Evolutionary conservation across 805 yeast genomes (phyloP), one percentile per base, ranked within the genome.

Genomic region (Monosporozyma solicola): DNA sequence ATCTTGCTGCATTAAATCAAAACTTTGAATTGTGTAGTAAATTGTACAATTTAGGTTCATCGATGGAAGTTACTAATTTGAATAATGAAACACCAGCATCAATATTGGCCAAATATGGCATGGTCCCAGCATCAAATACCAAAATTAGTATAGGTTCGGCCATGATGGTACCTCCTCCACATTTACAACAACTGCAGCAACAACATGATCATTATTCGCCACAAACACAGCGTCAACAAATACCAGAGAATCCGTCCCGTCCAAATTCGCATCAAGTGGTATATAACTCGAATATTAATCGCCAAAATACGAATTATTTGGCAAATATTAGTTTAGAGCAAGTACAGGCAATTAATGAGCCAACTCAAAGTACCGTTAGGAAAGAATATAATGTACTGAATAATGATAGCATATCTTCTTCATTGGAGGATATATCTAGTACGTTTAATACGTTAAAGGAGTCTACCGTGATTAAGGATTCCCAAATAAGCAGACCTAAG

Each of bases 1-100:
- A 89, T 61, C 72, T 92, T 47, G 90, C 96, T 0, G 80, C 73
- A 5, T 53, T 66, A 27, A 69, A 69, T 48, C 51, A 64, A 31
- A 69, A 68, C 51, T 54, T 68, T 47, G 65, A 63, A 24, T 54
- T 69, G 9, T 69, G 67, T 54, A 63, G 65, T 48, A 66, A 61
- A 50, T 52, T 69, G 7, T 59, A 63, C 47, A 59, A 64, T 22
- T 49, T 69, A 43, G 72, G 72, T 7, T 64, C 70, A 13, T 60
- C 66, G 2, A 59, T 64, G 54, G 64, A 61, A 51, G 57, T 66
- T 31, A 48, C 59, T 5, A 69, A 69, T 52, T 52, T 56, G 24
- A 63, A 64, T 46, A 56, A 59, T 50, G 69, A 69, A 52, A 63
- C 70, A 1, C 67, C 69, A 6, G 57, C 66, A 7, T 54, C 60